These are phyloP conservation scores for Phialophora chinensis DNA, from an alignment of 2,329 filamentous ascomycete species.

Conservation along the genomic window DNA sequence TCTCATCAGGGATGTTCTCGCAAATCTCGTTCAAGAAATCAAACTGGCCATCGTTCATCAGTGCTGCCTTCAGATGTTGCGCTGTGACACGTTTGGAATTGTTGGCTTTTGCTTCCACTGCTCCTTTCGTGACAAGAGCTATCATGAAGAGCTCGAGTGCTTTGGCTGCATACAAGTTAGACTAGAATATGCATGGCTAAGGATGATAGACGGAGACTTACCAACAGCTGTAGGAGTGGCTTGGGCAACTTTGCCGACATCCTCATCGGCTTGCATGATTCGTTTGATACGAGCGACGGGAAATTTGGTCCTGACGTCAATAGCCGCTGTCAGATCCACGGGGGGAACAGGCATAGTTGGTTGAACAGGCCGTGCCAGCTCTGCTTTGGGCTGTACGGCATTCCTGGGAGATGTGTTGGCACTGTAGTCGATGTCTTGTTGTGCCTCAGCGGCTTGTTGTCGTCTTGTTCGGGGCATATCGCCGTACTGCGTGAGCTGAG, in stretches of 20 bases:
- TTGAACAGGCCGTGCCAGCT: slow-evolving; percentile 20
- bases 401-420: slow-evolving; percentile 22
- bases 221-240: slow-evolving; percentile 93
- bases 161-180: slow-evolving; percentile 66
- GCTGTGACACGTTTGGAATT: slow-evolving; percentile 84
- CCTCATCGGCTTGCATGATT: slow-evolving; percentile 99
- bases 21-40: slow-evolving; percentile 94
- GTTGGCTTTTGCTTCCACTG: slow-evolving; percentile 75
- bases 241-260: slow-evolving; percentile 97
- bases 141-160: slow-evolving; percentile 98
- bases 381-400: slow-evolving; percentile 20
- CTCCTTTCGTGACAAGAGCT: slow-evolving; percentile 84
- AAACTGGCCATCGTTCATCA: slow-evolving; percentile 87
- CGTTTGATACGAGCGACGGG: slow-evolving; percentile 97
- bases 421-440: slow-evolving; percentile 37
- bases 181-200: not conserved
- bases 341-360: slow-evolving; percentile 25
- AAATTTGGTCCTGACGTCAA: slow-evolving; percentile 92
- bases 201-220: slow-evolving; percentile 50
- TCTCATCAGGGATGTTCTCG: slow-evolving; percentile 72
- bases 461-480: slow-evolving; percentile 54
- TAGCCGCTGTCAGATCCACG: slow-evolving; percentile 53
- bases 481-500: slow-evolving; percentile 34
- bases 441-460: slow-evolving; percentile 42
- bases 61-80: slow-evolving; percentile 87